phyloP scores from a whole-genome alignment of 2,329 filamentous ascomycete species.

The Ophiocordyceps unilateralis region DNA sequence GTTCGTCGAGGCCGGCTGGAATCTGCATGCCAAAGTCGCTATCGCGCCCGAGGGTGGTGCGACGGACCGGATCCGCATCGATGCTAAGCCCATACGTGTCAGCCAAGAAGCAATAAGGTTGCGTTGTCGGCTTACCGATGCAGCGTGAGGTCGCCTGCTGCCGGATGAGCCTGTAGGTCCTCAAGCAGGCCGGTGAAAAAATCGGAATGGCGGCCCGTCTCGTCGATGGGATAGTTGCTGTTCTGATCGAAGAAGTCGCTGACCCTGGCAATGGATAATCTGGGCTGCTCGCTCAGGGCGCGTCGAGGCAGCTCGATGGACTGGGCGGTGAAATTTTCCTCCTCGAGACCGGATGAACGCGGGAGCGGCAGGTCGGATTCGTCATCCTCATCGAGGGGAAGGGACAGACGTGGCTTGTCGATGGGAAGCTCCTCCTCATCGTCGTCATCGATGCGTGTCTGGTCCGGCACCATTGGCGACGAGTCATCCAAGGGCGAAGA shows the following conservation, averaged over 20 bases:
- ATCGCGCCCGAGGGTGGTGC: slow-evolving; percentile 23
- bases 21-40: slow-evolving; percentile 35
- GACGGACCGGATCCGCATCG: slow-evolving; percentile 23
- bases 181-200: slow-evolving; percentile 33
- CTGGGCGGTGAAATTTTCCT: slow-evolving; percentile 39
- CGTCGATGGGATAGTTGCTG: slow-evolving; percentile 18
- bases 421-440: slow-evolving; percentile 34
- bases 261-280: slow-evolving; percentile 32
- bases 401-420: slow-evolving; percentile 34
- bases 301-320: slow-evolving; percentile 44
- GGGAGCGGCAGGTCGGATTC: slow-evolving; percentile 35
- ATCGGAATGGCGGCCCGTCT: slow-evolving; percentile 27
- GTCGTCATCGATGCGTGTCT: slow-evolving; percentile 24
- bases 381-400: slow-evolving; percentile 32
- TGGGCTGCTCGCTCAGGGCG: slow-evolving; percentile 29
- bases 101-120: slow-evolving; percentile 1
- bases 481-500: slow-evolving; percentile 20
- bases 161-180: slow-evolving; percentile 21
- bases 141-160: slow-evolving; percentile 22
- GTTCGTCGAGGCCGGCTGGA: slow-evolving; percentile 26
- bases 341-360: slow-evolving; percentile 34
- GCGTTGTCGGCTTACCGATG: slow-evolving; percentile 19
- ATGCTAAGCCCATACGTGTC: slow-evolving; percentile 5
- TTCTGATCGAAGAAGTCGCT: slow-evolving; percentile 30
- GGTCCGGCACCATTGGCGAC: slow-evolving; percentile 10